Evolutionary conservation across 1,284 basidiomycete genomes (phyloP), one percentile per base, ranked within the genome.

Genomic region (Chondrostereum purpureum): DNA sequence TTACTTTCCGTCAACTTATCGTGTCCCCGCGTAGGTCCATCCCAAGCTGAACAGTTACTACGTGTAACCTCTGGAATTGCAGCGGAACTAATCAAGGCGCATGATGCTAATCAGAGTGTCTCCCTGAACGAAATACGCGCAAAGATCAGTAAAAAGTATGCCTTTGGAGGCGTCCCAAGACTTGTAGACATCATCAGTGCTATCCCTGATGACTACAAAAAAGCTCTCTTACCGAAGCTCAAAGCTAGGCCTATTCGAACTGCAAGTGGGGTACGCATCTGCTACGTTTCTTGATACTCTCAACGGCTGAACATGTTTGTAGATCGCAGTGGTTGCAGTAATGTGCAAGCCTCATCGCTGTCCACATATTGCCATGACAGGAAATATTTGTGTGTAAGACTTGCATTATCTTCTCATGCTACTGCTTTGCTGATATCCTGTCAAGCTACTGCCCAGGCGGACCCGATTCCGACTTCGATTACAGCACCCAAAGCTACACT

Each of bases 331-430:
- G 13, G 96, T 99, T 4, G 96, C 96, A 3, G 95, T 99, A 31
- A 99, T 99, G 96, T 97, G 94, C 75, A 99, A 99, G 63, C 96
- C 96, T 2, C 96, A 99, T 73, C 80, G 96, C 42, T 99, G 96
- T 72, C 96, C 96, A 4, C 96, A 99, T 67, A 99, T 99, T 49
- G 96, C 96, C 4, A 95, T 99, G 88, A 99, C 96, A 0, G 96
- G 96, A n/a, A 98, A 99, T 60, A 98, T 99, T 43, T 99, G 96
- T 68, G 95, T 99, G 83, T 92, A 58, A 54, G 83, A n/a, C 67
- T 5, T 17, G 17, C 5, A 36, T 34, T 50, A 17, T 41, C 39
- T 49, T 12, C n/a, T n/a, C 24, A 8, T 20, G 14, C 22, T 27
- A 13, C 5, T 44, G 14, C 11, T 44, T 19, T 50, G 38, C 11